phyloP scores from a whole-genome alignment of 768 basidiomycete species.

The Russula emetica region DNA sequence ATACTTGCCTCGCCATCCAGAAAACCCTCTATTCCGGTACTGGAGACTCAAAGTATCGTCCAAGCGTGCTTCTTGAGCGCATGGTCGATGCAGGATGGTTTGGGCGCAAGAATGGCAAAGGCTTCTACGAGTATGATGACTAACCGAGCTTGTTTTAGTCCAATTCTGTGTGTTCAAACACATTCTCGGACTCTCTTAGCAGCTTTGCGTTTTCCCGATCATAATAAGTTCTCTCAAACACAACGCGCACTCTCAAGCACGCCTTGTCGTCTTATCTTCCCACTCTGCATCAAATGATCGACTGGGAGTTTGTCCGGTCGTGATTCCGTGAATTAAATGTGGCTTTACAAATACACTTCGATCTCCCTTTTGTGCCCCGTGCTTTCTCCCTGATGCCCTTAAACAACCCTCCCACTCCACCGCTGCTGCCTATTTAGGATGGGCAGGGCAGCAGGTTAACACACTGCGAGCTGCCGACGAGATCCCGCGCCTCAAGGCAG shows the following conservation, averaged over 20 bases:
- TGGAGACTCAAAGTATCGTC: slow-evolving; percentile 92
- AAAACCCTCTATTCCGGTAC: slow-evolving; percentile 85
- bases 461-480: slow-evolving; percentile 21
- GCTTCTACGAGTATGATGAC: slow-evolving; percentile 81
- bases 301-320: slow-evolving; percentile 12
- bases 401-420: slow-evolving; percentile 5
- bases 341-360: slow-evolving; percentile 19
- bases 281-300: slow-evolving; percentile 8
- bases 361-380: slow-evolving; percentile 4
- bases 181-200: neutral
- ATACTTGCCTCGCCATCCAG: slow-evolving; percentile 93
- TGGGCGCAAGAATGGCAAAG: slow-evolving; percentile 88
- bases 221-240: neutral
- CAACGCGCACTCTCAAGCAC: slow-evolving; percentile 1
- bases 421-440: slow-evolving; percentile 9
- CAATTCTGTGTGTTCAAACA: neutral
- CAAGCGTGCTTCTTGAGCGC: slow-evolving; percentile 79
- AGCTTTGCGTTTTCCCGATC: slow-evolving; percentile 3
- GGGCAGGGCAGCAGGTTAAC: slow-evolving; percentile 14
- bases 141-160: slow-evolving; percentile 5
- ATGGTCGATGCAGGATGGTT: slow-evolving; percentile 98
- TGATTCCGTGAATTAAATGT: slow-evolving; percentile 13
- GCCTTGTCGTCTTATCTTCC: neutral
- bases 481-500: slow-evolving; percentile 18
- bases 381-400: slow-evolving; percentile 4